These are phyloP conservation scores for Austroboletus niveus DNA, from an alignment of 1,284 basidiomycete species.

Conservation along the genomic window DNA sequence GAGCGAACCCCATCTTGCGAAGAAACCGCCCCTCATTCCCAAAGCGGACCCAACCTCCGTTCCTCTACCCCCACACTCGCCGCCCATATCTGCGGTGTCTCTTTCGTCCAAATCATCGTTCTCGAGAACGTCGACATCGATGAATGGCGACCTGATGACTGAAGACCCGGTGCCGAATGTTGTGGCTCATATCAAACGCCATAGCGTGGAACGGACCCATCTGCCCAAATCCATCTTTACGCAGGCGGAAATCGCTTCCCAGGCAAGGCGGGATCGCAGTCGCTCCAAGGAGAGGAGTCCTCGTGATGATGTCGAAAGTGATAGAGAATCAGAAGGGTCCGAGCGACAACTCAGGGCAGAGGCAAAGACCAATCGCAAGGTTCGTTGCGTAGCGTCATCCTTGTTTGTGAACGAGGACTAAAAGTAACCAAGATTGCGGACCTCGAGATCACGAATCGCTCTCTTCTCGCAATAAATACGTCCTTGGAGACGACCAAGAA, in stretches of 20 bases:
- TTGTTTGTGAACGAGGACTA: neutral
- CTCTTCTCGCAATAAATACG: slow-evolving; percentile 73
- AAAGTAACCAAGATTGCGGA: slow-evolving; percentile 64
- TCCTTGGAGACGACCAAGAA: slow-evolving; percentile 72
- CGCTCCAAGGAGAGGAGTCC: slow-evolving; percentile 19
- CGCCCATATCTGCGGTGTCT: slow-evolving; percentile 65
- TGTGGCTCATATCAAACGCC: slow-evolving; percentile 10
- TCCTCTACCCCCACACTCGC: slow-evolving; percentile 63
- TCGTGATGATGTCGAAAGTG: slow-evolving; percentile 21
- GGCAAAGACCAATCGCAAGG: slow-evolving; percentile 80
- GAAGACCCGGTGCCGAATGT: slow-evolving; percentile 29
- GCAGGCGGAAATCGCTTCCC: slow-evolving; percentile 6
- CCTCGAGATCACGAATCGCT: slow-evolving; percentile 79
- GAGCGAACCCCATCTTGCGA: slow-evolving; percentile 31
- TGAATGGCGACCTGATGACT: slow-evolving; percentile 33
- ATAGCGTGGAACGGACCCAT: slow-evolving; percentile 12
- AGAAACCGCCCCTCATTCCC: slow-evolving; percentile 20
- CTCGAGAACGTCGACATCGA: slow-evolving; percentile 49
- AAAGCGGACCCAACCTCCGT: slow-evolving; percentile 54
- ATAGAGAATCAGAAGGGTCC: slow-evolving; percentile 37
- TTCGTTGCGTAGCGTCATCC: slow-evolving; percentile 28
- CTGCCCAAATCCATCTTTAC: slow-evolving; percentile 7
- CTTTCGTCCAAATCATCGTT: slow-evolving; percentile 67
- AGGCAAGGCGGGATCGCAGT: slow-evolving; percentile 19
- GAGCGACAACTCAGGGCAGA: slow-evolving; percentile 59